A percentile compares a stretch with the other conserved stretches of the same genome.
These are phyloP conservation scores for Aspergillus egyptiacus DNA, from an alignment of 495 filamentous ascomycete species.

Conservation along the genomic window DNA sequence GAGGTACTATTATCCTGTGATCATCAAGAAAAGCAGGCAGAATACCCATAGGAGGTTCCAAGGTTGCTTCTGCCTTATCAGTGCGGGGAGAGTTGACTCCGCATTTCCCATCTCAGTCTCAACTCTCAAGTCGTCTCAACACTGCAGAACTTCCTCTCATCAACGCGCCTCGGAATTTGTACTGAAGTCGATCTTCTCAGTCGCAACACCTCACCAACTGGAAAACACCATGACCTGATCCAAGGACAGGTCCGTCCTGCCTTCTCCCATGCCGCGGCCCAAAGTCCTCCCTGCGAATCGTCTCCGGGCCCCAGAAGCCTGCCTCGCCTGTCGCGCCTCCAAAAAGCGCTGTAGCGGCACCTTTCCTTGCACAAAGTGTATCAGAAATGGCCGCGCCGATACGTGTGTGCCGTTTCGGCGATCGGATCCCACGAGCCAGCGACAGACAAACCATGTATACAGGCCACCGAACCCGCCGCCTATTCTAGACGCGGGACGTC, in stretches of 20 bases:
- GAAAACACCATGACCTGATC: background rate
- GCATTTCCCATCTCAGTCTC: background rate
- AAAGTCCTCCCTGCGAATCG: conserved; percentile 35
- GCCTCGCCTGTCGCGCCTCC: conserved; percentile 31
- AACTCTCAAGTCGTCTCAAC: no score
- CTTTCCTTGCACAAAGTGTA: conserved; percentile 37
- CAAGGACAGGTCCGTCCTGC: background rate
- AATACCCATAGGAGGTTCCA: no score
- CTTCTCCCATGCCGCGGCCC: conserved; percentile 30
- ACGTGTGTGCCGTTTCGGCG: conserved; percentile 25
- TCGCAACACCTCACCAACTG: no score
- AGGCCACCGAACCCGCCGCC: background rate
- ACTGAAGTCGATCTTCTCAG: no score
- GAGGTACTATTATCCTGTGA: no score
- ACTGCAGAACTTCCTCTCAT: background rate
- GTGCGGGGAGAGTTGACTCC: background rate
- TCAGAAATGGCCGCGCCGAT: conserved; percentile 26
- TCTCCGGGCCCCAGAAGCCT: conserved; percentile 32
- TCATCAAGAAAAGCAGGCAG: no score
- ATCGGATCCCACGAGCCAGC: background rate
- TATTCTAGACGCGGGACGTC: background rate
- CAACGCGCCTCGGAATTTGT: background rate
- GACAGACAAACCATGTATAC: background rate
- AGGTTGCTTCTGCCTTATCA: no score
- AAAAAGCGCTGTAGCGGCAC: conserved; percentile 40